These are phyloP conservation scores for Hypholoma fasciculare DNA, from an alignment of 768 basidiomycete species.

Conservation along the genomic window DNA sequence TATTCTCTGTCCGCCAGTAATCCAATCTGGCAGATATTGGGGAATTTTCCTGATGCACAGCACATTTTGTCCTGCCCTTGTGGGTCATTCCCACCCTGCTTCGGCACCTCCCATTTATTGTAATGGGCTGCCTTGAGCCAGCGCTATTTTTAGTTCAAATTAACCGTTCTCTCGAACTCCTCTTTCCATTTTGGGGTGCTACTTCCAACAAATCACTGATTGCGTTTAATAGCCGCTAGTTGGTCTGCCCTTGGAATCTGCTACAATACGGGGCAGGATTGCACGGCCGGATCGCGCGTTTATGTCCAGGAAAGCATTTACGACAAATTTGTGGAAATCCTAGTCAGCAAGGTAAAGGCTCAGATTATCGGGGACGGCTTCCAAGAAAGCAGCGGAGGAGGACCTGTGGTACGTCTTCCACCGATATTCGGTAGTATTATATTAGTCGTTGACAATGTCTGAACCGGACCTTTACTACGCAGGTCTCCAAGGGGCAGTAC, in stretches of 20 bases:
- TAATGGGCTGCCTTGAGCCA: background rate
- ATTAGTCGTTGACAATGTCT: background rate
- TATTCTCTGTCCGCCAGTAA: no score
- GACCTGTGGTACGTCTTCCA: constrained; percentile 68
- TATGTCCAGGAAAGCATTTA: constrained; percentile 89
- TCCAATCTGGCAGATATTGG: no score
- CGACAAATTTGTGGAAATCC: constrained; percentile 73
- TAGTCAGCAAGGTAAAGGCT: constrained; percentile 67
- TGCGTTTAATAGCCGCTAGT: constrained; percentile 56
- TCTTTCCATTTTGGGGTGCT: constrained; percentile 3
- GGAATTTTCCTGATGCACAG: no score
- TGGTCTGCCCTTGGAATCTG: constrained; percentile 88
- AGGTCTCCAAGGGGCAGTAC: constrained; percentile 85
- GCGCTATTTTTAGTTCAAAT: background rate
- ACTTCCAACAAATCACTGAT: background rate
- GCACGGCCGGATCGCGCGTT: constrained; percentile 88
- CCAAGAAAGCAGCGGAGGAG: constrained; percentile 70
- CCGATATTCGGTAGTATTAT: background rate
- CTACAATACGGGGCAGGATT: constrained; percentile 92
- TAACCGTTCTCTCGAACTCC: background rate
- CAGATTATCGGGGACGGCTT: constrained; percentile 81
- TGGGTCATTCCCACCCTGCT: background rate
- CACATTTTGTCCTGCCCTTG: no score
- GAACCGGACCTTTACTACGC: constrained; percentile 3
- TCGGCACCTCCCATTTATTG: background rate